Evolutionary conservation across 257 asterid species (phyloP).

Genomic region (Osmanthus fragrans): DNA sequence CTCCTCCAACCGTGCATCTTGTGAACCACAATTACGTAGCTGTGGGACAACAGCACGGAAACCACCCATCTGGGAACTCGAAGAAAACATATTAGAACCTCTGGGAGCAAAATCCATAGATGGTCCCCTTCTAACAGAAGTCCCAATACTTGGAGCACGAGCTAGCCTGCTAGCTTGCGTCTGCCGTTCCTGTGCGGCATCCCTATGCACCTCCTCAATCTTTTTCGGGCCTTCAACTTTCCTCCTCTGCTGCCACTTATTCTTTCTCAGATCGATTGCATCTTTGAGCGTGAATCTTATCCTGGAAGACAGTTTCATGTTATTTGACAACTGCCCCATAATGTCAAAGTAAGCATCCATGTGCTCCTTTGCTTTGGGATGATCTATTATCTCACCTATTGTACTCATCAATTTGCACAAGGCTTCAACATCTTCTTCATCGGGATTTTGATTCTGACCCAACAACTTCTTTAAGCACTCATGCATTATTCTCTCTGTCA

Average conservation of each 20-base stretch:
- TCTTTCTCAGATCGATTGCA: slow-evolving; percentile 38
- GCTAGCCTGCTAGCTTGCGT: slow-evolving; percentile 24
- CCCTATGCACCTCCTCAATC: slow-evolving; percentile 37
- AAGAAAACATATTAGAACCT: slow-evolving; percentile 21
- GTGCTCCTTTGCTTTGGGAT: slow-evolving; percentile 32
- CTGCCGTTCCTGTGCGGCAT: slow-evolving; percentile 39
- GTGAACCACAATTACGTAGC: slow-evolving; percentile 20
- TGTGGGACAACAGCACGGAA: slow-evolving; percentile 24
- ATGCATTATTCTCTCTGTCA: slow-evolving; percentile 38
- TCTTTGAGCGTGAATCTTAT: slow-evolving; percentile 42
- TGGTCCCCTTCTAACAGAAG: slow-evolving; percentile 27
- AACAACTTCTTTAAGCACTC: slow-evolving; percentile 36
- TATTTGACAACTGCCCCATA: slow-evolving; percentile 27
- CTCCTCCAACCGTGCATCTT: slow-evolving; percentile 26
- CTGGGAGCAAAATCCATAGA: slow-evolving; percentile 22
- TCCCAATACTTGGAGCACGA: slow-evolving; percentile 20
- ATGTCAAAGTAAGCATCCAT: slow-evolving; percentile 37
- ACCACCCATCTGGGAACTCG: slow-evolving; percentile 18
- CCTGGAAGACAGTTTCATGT: slow-evolving; percentile 28
- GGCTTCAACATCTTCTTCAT: slow-evolving; percentile 39
- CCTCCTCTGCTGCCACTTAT: slow-evolving; percentile 44
- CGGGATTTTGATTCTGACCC: slow-evolving; percentile 34
- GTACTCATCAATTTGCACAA: slow-evolving; percentile 41
- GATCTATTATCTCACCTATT: slow-evolving; percentile 39
- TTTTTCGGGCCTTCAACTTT: slow-evolving; percentile 48